phyloP scores from a whole-genome alignment of 1,284 basidiomycete genomes.

The Ustilago xerochloae region DNA sequence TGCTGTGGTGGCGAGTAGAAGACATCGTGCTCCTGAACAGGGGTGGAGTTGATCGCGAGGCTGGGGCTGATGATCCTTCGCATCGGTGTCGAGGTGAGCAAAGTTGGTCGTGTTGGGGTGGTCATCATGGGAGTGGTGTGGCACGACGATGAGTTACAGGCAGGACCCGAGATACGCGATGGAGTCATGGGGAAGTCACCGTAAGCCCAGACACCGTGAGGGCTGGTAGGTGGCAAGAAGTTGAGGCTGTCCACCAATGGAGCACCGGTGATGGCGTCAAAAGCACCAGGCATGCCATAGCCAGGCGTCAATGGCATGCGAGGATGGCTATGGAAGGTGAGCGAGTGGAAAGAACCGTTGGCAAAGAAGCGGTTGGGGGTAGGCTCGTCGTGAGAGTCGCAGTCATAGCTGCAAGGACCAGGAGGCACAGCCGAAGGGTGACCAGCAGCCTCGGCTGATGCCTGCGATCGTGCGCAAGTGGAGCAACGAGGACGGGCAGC shows the following conservation, averaged over 20 bases:
- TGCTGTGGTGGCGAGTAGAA: slow-evolving; percentile 50
- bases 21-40: slow-evolving; percentile 45
- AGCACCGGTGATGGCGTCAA: slow-evolving; percentile 30
- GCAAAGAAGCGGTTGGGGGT: slow-evolving; percentile 43
- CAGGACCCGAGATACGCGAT: slow-evolving; percentile 33
- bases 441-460: slow-evolving; percentile 51
- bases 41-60: slow-evolving; percentile 50
- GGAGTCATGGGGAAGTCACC: slow-evolving; percentile 50
- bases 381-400: slow-evolving; percentile 45
- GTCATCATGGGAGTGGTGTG: slow-evolving; percentile 42
- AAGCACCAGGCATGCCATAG: slow-evolving; percentile 29
- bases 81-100: slow-evolving; percentile 46
- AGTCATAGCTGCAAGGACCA: slow-evolving; percentile 46
- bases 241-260: slow-evolving; percentile 46
- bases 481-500: slow-evolving; percentile 53
- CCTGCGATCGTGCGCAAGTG: slow-evolving; percentile 51
- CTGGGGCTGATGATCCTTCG: slow-evolving; percentile 52
- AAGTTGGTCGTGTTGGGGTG: slow-evolving; percentile 36
- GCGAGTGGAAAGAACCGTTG: slow-evolving; percentile 52
- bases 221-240: slow-evolving; percentile 44
- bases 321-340: slow-evolving; percentile 52
- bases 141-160: slow-evolving; percentile 31
- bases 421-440: slow-evolving; percentile 49
- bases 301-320: slow-evolving; percentile 46
- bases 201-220: slow-evolving; percentile 47